Evolutionary conservation across 2,329 filamentous ascomycete genomes (phyloP), one percentile per base, ranked within the genome.

Genomic region (Ceratocystis diversiconidia): DNA sequence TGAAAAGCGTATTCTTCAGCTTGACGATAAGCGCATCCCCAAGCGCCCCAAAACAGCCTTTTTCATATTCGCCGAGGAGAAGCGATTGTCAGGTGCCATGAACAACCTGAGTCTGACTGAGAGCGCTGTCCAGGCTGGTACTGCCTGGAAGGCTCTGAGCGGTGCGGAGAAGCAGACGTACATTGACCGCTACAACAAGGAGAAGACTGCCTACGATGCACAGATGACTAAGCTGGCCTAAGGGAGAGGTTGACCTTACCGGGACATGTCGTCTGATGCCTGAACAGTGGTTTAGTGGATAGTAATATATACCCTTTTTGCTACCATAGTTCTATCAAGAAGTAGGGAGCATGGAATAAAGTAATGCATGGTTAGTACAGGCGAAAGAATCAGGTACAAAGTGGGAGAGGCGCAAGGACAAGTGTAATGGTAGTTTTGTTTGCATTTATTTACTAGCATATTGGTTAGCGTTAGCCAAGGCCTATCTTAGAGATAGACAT

Each of bases 21-120:
- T 84, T 69, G 68, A 68, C 1, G 82, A 85, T 70, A 73, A 76
- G 2, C 81, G 82, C 50, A 68, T 74, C 43, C 82, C 82, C 68
- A 78, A 77, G 72, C 70, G 68, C 44, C 70, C 76, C 10, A 0
- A 44, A 12, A 70, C 64, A 12, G 28, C 75, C 30, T 82, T 71
- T 69, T 61, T 64, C 7, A 65, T 73, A 3, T 84, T 73, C 71
- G 65, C 75, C 66, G 74, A 75, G 71, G 70, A 74, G 10, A 75
- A 75, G 66, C 77, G 73, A 72, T 69, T 70, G 6, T 70, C 72
- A 36, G 74, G 73, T 50, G 70, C 73, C 0, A 69, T 69, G 30
- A 52, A 36, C 2, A 67, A 66, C 28, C 3, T 22, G 3, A 44
- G 50, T 5, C 0, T 72, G 8, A 1, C 12, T 3, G 73, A 74